Percentiles rank a stretch among this genome's conserved stretches.
phyloP scores from a whole-genome alignment of 495 filamentous ascomycete species.

The Neurospora discreta region DNA sequence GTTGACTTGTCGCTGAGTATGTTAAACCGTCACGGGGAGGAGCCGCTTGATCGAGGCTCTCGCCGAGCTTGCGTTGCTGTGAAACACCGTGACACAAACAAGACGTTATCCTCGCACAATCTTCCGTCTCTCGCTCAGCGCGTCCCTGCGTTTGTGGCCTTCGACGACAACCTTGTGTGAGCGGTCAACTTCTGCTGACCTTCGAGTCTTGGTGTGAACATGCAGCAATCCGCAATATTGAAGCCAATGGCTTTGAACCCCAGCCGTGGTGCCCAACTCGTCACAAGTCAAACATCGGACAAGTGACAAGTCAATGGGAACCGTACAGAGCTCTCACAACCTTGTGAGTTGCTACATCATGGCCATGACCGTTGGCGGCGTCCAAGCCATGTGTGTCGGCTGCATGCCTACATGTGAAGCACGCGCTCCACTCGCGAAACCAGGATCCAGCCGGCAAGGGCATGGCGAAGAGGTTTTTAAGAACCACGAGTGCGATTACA shows the following conservation, averaged over 20 bases:
- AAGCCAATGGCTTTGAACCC: constrained; percentile 9
- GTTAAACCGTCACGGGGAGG: constrained; percentile 9
- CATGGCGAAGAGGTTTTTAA: neutral
- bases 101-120: constrained; percentile 3
- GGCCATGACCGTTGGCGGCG: neutral
- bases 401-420: neutral
- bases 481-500: neutral
- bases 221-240: constrained; percentile 16
- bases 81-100: constrained; percentile 5
- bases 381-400: neutral
- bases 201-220: constrained; percentile 9
- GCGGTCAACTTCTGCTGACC: constrained; percentile 7
- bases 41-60: constrained; percentile 5
- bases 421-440: neutral
- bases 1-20: neutral
- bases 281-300: constrained; percentile 13
- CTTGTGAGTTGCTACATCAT: neutral
- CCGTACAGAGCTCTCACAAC: neutral
- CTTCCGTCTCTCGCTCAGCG: constrained; percentile 1
- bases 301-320: neutral
- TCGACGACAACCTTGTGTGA: constrained; percentile 7
- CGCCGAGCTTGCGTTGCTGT: neutral
- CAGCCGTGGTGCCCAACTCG: constrained; percentile 7
- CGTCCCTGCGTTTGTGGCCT: constrained; percentile 10
- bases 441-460: neutral